phyloP scores from a whole-genome alignment of 1,284 basidiomycete genomes.

The Cutaneotrichosporon sp. region DNA sequence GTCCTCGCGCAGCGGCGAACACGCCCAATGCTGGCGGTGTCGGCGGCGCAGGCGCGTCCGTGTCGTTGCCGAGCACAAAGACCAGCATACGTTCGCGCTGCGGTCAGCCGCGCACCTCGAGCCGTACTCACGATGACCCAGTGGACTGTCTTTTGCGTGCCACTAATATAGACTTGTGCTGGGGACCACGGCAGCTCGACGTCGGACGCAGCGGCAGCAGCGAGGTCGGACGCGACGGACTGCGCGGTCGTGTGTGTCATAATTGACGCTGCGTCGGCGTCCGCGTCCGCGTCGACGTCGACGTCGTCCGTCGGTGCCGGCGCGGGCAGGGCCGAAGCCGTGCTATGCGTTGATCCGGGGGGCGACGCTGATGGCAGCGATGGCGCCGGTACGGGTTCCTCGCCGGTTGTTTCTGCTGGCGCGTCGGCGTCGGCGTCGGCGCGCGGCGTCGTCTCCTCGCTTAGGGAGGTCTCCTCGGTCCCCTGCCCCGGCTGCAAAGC shows the following conservation, averaged over 20 bases:
- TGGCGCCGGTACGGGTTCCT: too few species aligned
- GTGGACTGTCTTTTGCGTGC: constrained; percentile 7
- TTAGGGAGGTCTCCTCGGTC: too few species aligned
- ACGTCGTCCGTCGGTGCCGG: not conserved
- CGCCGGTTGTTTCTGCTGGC: too few species aligned
- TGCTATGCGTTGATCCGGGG: too few species aligned
- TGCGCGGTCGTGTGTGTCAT: not conserved
- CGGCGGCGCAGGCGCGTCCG: not conserved
- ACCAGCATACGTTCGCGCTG: constrained; percentile 32
- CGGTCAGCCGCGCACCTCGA: not conserved
- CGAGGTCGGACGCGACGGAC: constrained; percentile 19
- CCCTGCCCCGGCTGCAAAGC: too few species aligned
- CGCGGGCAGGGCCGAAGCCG: too few species aligned
- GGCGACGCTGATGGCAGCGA: not conserved
- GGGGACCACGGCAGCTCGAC: constrained; percentile 8
- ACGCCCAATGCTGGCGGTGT: not conserved
- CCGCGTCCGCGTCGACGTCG: not conserved
- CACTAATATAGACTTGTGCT: constrained; percentile 23
- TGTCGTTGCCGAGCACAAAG: constrained; percentile 16
- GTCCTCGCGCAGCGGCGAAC: constrained; percentile 2
- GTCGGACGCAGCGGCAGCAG: constrained; percentile 21
- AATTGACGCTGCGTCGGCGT: not conserved
- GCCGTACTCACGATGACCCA: constrained; percentile 33
- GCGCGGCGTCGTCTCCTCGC: too few species aligned
- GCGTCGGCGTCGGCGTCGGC: too few species aligned